Conservation (phyloP, 179 eudicot genomes). For the Beta corolliflora region DNA sequence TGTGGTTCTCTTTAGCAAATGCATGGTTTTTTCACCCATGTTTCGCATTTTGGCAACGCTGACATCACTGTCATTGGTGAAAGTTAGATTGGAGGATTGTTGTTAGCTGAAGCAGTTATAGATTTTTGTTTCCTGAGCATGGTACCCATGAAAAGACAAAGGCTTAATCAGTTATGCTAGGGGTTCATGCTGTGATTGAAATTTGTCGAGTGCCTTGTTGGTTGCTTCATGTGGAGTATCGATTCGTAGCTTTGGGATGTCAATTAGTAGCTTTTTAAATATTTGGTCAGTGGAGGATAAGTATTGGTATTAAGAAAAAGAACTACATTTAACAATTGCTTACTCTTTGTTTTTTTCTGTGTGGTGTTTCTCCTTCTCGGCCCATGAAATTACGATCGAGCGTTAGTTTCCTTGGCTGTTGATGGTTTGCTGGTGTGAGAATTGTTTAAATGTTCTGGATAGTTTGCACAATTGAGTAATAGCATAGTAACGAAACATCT, state of each 20-base stretch:
- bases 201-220: constrained; percentile 10
- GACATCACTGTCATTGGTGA: not conserved
- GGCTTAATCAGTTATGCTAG: not conserved
- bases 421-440: not conserved
- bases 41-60: not conserved
- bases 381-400: no score
- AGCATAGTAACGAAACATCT: not conserved
- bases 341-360: not conserved
- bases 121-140: not conserved
- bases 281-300: not conserved
- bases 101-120: not conserved
- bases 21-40: not conserved
- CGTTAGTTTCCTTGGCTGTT: not conserved
- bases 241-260: not conserved
- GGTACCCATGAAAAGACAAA: not conserved
- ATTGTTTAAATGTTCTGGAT: not conserved
- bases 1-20: not conserved
- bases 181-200: not conserved
- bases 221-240: not conserved
- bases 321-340: not conserved
- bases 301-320: not conserved
- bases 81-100: not conserved
- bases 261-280: not conserved
- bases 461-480: not conserved
- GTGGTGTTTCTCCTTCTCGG: not conserved